Evolutionary conservation across 2,329 filamentous ascomycete species (phyloP), one percentile per base, ranked within the genome.

Genomic region (Sporothrix globosa): DNA sequence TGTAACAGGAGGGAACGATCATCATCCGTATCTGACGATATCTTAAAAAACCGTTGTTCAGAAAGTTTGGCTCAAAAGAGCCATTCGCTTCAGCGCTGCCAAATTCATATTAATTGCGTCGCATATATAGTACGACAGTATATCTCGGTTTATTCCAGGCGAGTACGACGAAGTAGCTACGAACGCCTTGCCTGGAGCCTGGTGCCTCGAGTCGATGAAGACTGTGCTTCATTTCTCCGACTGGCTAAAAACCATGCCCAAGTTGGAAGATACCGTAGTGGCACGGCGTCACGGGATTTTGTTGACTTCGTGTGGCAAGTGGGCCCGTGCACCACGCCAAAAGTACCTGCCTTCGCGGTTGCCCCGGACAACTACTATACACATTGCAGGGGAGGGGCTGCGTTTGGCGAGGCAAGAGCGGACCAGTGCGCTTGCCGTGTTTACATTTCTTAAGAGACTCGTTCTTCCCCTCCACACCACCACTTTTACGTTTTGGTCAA

Each of bases 401-500:
- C 52, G 48, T 69, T 39, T 53, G 34, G 44, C 39, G 27, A 24
- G 44, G 41, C 58, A 52, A 21, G 39, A 44, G n/a, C n/a, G 30
- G 58, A 71, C 67, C 65, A 52, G 54, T 27, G 72, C 72, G 41
- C 73, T 56, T 74, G 72, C 73, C 71, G 58, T 74, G 73, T 74
- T 74, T 74, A 74, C 72, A 71, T 74, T 73, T 71, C 69, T 69
- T 67, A 71, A 70, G 67, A 68, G 67, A 52, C n/a, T 70, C 66
- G 73, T 60, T 70, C 73, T 70, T 74, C 68, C 73, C 71, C 73
- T 71, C 69, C 69, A 56, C 61, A 58, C 44, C 53, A 61, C 52
- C 39, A 50, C n/a, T 14, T 24, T 41, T 24, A 30, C 41, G 44
- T 67, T 27, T 58, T 65, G 27, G 63, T 46, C 63, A 66, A 66